phyloP scores from a whole-genome alignment of 495 filamentous ascomycete genomes.

The Penicillium alfredii region DNA sequence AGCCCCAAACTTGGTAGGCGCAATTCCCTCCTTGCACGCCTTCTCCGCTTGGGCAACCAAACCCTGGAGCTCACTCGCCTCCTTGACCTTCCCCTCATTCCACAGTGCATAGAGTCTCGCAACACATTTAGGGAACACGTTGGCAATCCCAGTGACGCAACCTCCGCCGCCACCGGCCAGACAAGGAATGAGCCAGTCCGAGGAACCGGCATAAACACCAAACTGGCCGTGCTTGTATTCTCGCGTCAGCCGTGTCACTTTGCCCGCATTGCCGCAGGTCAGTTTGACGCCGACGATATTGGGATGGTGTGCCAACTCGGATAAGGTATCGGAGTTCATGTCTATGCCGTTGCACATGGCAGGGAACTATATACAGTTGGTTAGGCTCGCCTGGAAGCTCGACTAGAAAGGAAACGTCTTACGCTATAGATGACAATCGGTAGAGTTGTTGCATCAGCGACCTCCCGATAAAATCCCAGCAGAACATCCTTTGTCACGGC shows the following conservation, averaged over 20 bases:
- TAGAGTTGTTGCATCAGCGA: slow-evolving; percentile 42
- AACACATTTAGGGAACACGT: slow-evolving; percentile 58
- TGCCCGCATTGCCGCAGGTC: slow-evolving; percentile 61
- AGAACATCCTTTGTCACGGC: slow-evolving; percentile 51
- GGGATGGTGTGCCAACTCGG: slow-evolving; percentile 41
- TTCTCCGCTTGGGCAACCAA: slow-evolving; percentile 71
- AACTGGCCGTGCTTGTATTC: slow-evolving; percentile 48
- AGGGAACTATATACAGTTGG: slow-evolving; percentile 44
- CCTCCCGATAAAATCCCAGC: slow-evolving; percentile 49
- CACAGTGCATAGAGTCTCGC: slow-evolving; percentile 58
- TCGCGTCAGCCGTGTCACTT: slow-evolving; percentile 47
- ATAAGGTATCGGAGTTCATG: slow-evolving; percentile 51
- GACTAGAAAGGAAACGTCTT: neutral
- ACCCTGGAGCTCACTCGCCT: slow-evolving; percentile 65
- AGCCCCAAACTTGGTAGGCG: slow-evolving; percentile 56
- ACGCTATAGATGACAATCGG: slow-evolving; percentile 56
- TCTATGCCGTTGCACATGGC: slow-evolving; percentile 63
- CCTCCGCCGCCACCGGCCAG: slow-evolving; percentile 48
- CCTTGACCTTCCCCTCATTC: slow-evolving; percentile 51
- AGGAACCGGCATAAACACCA: slow-evolving; percentile 56
- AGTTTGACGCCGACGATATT: slow-evolving; percentile 59
- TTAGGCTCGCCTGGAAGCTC: neutral
- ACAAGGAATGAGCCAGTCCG: slow-evolving; percentile 55
- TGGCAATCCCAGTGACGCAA: slow-evolving; percentile 61
- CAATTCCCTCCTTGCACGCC: slow-evolving; percentile 70